Evolutionary conservation across 768 basidiomycete species (phyloP).

Genomic region (Agrocybe pediades): DNA sequence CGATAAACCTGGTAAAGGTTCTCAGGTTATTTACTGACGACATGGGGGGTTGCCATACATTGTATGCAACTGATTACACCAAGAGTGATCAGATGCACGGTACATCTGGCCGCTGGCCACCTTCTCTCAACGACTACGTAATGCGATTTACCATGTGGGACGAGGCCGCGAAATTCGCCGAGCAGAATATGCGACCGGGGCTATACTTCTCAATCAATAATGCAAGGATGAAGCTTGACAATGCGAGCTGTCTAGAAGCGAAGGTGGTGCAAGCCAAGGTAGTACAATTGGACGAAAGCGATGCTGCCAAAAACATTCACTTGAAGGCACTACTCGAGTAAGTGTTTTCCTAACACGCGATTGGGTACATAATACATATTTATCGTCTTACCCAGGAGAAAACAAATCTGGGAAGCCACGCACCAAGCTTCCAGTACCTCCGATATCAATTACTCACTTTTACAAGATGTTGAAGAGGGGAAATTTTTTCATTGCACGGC

Average conservation of each 20-base stretch:
- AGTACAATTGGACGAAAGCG: slow-evolving; percentile 39
- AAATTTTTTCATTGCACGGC: slow-evolving; percentile 57
- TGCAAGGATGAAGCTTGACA: slow-evolving; percentile 39
- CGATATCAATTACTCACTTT: slow-evolving; percentile 44
- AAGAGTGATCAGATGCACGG: slow-evolving; percentile 33
- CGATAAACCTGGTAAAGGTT: slow-evolving; percentile 38
- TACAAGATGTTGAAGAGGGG: slow-evolving; percentile 46
- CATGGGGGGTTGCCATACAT: slow-evolving; percentile 31
- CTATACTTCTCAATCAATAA: slow-evolving; percentile 58
- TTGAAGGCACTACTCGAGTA: slow-evolving; percentile 57
- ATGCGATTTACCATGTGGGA: slow-evolving; percentile 67
- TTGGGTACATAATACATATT: slow-evolving; percentile 4
- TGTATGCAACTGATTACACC: slow-evolving; percentile 74
- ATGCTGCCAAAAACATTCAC: slow-evolving; percentile 32
- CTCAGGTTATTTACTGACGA: slow-evolving; percentile 42
- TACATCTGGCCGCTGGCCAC: slow-evolving; percentile 38
- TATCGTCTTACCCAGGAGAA: slow-evolving; percentile 42
- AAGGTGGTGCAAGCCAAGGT: slow-evolving; percentile 53
- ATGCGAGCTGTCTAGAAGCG: slow-evolving; percentile 49
- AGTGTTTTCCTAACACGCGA: slow-evolving; percentile 20
- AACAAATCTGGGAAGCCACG: slow-evolving; percentile 40
- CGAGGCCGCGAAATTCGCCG: slow-evolving; percentile 40
- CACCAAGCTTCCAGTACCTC: slow-evolving; percentile 24
- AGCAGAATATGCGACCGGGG: slow-evolving; percentile 41
- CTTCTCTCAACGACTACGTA: slow-evolving; percentile 41